Base-by-base conservation (phyloP, 164 flowering plant genomes). In the Vitis amurensis region DNA sequence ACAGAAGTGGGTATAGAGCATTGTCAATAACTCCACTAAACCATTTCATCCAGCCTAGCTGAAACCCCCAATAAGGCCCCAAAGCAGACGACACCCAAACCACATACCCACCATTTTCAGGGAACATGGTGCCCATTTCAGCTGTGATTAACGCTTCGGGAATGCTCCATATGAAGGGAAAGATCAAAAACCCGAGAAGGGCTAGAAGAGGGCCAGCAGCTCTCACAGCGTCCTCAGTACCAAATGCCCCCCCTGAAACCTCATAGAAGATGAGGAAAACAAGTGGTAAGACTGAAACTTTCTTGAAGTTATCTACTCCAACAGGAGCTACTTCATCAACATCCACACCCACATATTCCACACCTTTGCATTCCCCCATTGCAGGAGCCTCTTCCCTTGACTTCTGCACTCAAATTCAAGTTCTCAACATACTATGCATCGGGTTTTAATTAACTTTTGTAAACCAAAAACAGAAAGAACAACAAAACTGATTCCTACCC, bases 41-140 rank as follows among this genome's bases (percentile, higher is more conserved):
- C 90, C 90, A 85, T 74, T 87, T 87, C 88, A 85, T 81, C 88
- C 88, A 84, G 16, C 90, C 90, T 68, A 79, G 87, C 71, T 85
- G 88, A 68, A 86, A 86, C 4, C 90, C 90, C 88, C 88, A 86
- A 50, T 52, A 86, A 53, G 83, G 83, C 30, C 88, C 90, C 59
- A 87, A 76, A 19, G 86, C 90, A 13, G 88, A 61, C 15, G 90
- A 80, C 13, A 87, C 90, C 88, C 90, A 87, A 14, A 83, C 84
- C 14, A 87, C 90, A 68, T 85, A 85, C 4, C 90, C 90, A 16
- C 88, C 87, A 77, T 85, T 80, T 60, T 87, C 88, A 1, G 90
- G 90, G 78, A 85, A 87, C 88, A 85, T 85, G 12, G 90, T 84
- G 55, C 88, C 85, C 88, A 86, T 76, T 61, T 86, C 90, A 1